Conservation (phyloP, 805 yeast genomes). For the Kodamaea hsintzibuensis region DNA sequence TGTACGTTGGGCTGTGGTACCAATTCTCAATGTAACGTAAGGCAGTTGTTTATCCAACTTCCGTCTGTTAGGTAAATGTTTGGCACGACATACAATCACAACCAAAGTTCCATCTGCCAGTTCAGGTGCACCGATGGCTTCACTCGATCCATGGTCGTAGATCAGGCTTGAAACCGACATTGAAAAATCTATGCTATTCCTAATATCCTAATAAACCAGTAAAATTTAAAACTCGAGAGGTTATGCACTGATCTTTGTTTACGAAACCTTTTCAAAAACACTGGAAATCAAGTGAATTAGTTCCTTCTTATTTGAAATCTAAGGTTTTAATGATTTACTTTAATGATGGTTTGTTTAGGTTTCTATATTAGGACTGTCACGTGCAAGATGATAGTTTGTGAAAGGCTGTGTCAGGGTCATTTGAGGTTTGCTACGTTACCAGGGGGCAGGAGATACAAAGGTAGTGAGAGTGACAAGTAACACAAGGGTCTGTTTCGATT, state of each 20-base stretch:
- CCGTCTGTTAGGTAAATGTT: conserved; percentile 82
- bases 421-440: not conserved
- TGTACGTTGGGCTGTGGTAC: conserved; percentile 79
- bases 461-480: not conserved
- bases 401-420: not conserved
- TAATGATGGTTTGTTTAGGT: not conserved
- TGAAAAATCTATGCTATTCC: not conserved
- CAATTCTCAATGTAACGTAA: conserved; percentile 78
- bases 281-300: not conserved
- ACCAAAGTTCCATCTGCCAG: conserved; percentile 59
- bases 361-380: conserved; percentile 1
- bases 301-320: not conserved
- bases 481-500: not conserved
- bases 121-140: conserved; percentile 15
- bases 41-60: conserved; percentile 94
- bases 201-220: not conserved
- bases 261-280: not conserved
- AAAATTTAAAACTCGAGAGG: not conserved
- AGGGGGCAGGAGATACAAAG: not conserved
- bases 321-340: not conserved
- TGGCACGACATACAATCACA: conserved; percentile 76
- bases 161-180: not conserved
- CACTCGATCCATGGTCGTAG: not conserved
- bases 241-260: too few species aligned
- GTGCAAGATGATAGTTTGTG: not conserved